Base-by-base conservation (phyloP, 805 yeast species). In the Saturnispora quitensis region DNA sequence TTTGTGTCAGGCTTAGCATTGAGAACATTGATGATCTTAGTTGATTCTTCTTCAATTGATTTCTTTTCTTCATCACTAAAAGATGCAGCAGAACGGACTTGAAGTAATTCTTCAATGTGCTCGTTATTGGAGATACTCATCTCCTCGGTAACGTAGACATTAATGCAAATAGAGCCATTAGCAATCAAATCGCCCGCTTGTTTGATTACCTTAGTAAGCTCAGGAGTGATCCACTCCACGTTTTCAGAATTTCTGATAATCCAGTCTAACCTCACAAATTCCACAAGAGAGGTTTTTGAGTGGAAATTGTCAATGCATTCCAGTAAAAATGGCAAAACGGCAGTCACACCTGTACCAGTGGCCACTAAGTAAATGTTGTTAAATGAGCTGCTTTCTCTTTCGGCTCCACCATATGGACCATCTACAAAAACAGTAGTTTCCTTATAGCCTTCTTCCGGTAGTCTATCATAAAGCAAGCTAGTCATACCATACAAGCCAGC, bases 401-500 rank as follows among this genome's bases (percentile, higher is more conserved):
- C 57, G 46, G 73, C 57, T 1, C 82, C 83, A 17, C 84, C 83
- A 53, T 77, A 79, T 4, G 84, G 81, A 1, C 84, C 84, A 58
- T 79, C 84, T n/a, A 63, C 47, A 18, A 76, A 60, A 0, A 75
- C 74, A 34, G 64, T 65, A 48, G 62, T 40, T 0, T 66, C 55
- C 15, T 59, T 56, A 3, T 58, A 48, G 0, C 61, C 55, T 22
- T 58, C 60, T 10, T 67, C 66, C 9, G 71, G 68, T 4, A 61
- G 22, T 20, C 58, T 50, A 10, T 60, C 45, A 53, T 62, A 64
- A 3, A 78, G 54, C 12, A 56, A 56, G 43, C 55, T 64, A 1
- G 84, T 78, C 43, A 78, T 61, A 0, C 84, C 84, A 25, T 51
- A 49, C 48, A 45, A 50, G 3, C 61, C 63, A 51, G 71, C 68